Base-by-base conservation (phyloP, 345 rosid genomes). In the Stellera chamaejasme region DNA sequence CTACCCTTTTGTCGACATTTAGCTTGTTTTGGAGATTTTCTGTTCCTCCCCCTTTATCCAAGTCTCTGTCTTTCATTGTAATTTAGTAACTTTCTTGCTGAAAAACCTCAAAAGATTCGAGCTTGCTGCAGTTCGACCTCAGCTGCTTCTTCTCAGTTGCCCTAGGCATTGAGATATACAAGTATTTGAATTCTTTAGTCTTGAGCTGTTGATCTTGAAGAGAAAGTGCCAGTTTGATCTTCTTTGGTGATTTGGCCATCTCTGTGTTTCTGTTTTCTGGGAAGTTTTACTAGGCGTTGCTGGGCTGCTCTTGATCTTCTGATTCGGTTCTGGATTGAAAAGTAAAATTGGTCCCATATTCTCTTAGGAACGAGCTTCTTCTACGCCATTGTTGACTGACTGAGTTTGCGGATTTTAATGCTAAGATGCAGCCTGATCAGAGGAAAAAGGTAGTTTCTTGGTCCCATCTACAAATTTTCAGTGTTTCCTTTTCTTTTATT, bases 351-450 rank as follows among this genome's bases (percentile, higher is more conserved):
- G 50, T 60, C 43, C 44, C 27, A 50, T 13, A 7, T 50, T 10
- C 43, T 14, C 10, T n/a, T 51, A 49, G 39, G 54, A 19, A 19
- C 23, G 23, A 54, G 52, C 48, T 56, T 55, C 32, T 55, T 55
- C n/a, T 46, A 56, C 52, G 68, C 47, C 43, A 19, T 58, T 50
- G 36, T 39, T 60, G 50, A 36, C 64, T 66, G 16, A 44, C 69
- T 65, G 54, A 36, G 16, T 61, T 53, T 62, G 48, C 56, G 69
- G 54, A 49, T 64, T 73, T 77, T 80, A 60, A 79, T 75, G 77
- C 81, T 13, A 82, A 83, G 82, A 91, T 91, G 98, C 95, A 88
- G 77, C 74, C 83, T 73, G 96, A 87, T 80, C 96, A 85, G 55
- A 68, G 98, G 59, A 88, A 79, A 74, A 91, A 88, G 98, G 98